Evolutionary conservation across 345 rosid species (phyloP), one percentile per base, ranked within the genome.

Genomic region (Aurinia saxatilis): DNA sequence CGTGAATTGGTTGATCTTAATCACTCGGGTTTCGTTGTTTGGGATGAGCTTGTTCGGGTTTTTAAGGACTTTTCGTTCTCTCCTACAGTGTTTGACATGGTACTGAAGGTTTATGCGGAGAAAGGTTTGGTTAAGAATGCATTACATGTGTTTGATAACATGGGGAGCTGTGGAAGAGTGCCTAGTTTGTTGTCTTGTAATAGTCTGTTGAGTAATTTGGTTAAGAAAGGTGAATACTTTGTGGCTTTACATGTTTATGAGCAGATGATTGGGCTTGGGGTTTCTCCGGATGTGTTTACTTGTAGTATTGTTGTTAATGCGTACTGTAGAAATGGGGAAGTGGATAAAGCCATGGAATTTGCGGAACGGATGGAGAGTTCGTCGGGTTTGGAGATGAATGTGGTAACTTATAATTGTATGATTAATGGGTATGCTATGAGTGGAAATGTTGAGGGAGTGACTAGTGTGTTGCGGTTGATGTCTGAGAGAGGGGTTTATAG

Each of bases 61-160:
- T 83, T 71, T 56, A 57, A 74, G 71, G 90, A 77, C 0, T 83
- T 80, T 41, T 41, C 38, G 1, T 91, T 80, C 66, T 81, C 95
- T n/a, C 83, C 86, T 6, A 60, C 76, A 16, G 88, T 89, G 29
- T 92, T 92, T 16, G 98, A 92, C 67, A 86, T 92, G 95, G 44
- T 86, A 21, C 57, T 92, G 62, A 92, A 83, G 64, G 69, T 76
- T n/a, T 91, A 69, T 73, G 82, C 83, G 2, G 78, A 83, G 68
- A 84, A 75, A 34, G 82, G 84, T 31, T 61, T 82, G 92, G 7
- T 64, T 15, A 79, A 66, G 86, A 71, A 77, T 63, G 98, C 96
- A 31, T 75, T 91, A 57, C 75, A 86, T 16, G 96, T 88, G 76
- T 91, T 91, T 69, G 98, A 91, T 72, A 84, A 91, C 67, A 88